Percentiles rank a stretch among this genome's conserved stretches.
Evolutionary conservation across 2,329 filamentous ascomycete species (phyloP).

Genomic region (Talaromyces sp.): DNA sequence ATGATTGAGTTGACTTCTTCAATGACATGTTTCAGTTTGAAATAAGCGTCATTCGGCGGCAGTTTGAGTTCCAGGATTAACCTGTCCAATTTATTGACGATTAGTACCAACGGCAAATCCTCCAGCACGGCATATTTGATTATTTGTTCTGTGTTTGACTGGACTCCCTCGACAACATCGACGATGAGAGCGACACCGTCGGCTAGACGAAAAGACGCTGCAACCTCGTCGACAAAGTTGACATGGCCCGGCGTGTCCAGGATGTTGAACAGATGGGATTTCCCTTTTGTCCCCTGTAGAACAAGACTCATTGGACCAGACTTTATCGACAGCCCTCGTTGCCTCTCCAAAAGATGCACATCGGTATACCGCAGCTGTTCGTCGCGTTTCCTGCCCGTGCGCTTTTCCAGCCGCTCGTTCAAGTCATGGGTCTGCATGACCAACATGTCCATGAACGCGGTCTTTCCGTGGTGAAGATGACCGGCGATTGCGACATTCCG

Average conservation of each 20-base stretch:
- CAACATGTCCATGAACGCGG: constrained; percentile 96
- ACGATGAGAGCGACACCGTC: constrained; percentile 92
- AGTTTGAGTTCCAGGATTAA: constrained; percentile 91
- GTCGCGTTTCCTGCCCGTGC: constrained; percentile 74
- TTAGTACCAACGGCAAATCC: constrained; percentile 79
- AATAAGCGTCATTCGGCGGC: constrained; percentile 92
- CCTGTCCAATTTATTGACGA: constrained; percentile 97
- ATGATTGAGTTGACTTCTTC: constrained; percentile 97
- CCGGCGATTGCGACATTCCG: constrained; percentile 89
- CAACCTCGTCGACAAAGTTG: constrained; percentile 97
- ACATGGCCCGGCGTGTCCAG: constrained; percentile 96
- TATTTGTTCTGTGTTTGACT: constrained; percentile 93
- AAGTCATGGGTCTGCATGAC: constrained; percentile 94
- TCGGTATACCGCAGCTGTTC: constrained; percentile 95
- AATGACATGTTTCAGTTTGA: constrained; percentile 97
- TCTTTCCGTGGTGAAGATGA: constrained; percentile 96
- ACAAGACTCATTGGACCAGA: constrained; percentile 91
- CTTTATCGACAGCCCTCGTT: constrained; percentile 88
- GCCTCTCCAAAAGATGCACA: constrained; percentile 80
- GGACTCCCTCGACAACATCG: constrained; percentile 98
- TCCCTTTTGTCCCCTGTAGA: constrained; percentile 80
- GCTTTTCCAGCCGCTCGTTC: constrained; percentile 69
- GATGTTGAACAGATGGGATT: constrained; percentile 92
- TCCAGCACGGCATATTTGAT: constrained; percentile 93
- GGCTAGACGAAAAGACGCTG: constrained; percentile 76